Evolutionary conservation across 108 stramenopile genomes (phyloP), one percentile per base, ranked within the genome.

Genomic region (Schizochytrium sp.): DNA sequence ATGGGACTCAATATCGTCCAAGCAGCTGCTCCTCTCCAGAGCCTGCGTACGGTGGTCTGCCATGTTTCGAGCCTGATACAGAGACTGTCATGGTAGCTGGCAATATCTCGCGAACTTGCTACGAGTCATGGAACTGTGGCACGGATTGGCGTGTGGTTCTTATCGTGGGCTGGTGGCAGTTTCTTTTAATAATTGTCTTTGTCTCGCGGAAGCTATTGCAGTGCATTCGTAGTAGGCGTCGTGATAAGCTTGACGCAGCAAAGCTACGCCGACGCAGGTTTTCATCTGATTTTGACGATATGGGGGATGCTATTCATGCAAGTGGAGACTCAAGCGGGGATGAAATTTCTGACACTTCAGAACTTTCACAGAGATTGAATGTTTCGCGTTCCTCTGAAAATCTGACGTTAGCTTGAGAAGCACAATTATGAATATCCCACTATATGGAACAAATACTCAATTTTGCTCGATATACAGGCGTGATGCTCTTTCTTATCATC

Each of bases 141-240:
- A 83, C 76, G 28, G 53, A 83, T 53, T 83, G 76, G 76, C 47
- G 13, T 8, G 76, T 83, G 5, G 50, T 83, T 8, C 50, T 55
- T 10, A 83, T 83, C 40, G 53, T 83, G 10, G 76, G 76, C 15
- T 83, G 76, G 76, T 83, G 76, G 76, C 76, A 83, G 76, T 8
- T 50, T 47, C 47, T 83, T 46, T 53, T 83, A 17, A 13, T 83
- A 13, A 12, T 83, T 28, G 76, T 83, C 5, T 83, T 83, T 28
- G 76, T 83, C 50, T 49, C 76, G 50, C 47, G 76, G 28, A 83
- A 83, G 76, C 8, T 83, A 5, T 55, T 83, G 28, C 50, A 83
- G 76, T 12, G 15, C 8, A 42, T 83, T 40, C 76, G 47, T 10
- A 53, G 28, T 1, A 17, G 53, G 5, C 76, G 76, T 28, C 47